phyloP scores from a whole-genome alignment of 176 grass and related monocot species.

The Oropetium thomaeum region DNA sequence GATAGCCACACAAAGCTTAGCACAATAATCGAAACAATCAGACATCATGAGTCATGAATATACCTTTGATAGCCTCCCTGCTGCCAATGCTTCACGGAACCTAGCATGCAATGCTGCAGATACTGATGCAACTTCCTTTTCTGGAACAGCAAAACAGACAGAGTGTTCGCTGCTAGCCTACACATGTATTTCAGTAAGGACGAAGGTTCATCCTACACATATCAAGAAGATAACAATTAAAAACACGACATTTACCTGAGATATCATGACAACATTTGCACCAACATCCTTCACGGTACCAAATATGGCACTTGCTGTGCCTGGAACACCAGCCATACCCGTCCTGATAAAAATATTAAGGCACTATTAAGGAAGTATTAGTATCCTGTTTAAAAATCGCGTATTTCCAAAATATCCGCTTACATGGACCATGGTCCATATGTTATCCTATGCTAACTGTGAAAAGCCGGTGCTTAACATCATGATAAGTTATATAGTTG shows the following conservation, averaged over 20 bases:
- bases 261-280: slow-evolving; percentile 94
- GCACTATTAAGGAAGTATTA: not conserved
- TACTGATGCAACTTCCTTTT: slow-evolving; percentile 73
- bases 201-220: slow-evolving; percentile 13
- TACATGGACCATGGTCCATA: not conserved
- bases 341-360: slow-evolving; percentile 50
- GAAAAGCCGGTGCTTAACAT: not conserved
- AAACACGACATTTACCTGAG: slow-evolving; percentile 51
- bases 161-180: slow-evolving; percentile 93
- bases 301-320: slow-evolving; percentile 86
- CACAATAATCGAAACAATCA: not conserved
- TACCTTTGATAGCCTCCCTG: slow-evolving; percentile 87
- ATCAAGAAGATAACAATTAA: slow-evolving; percentile 11
- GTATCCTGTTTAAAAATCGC: not conserved
- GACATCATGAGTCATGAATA: not conserved
- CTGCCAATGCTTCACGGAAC: slow-evolving; percentile 69
- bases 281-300: slow-evolving; percentile 79
- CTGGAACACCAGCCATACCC: slow-evolving; percentile 92
- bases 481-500: not conserved
- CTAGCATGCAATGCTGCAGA: slow-evolving; percentile 58
- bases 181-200: slow-evolving; percentile 28
- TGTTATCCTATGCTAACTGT: not conserved
- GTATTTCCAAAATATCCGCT: not conserved
- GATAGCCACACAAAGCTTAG: not conserved
- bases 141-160: slow-evolving; percentile 85